Evolutionary conservation across 495 filamentous ascomycete genomes (phyloP).

Genomic region (Letharia lupina): DNA sequence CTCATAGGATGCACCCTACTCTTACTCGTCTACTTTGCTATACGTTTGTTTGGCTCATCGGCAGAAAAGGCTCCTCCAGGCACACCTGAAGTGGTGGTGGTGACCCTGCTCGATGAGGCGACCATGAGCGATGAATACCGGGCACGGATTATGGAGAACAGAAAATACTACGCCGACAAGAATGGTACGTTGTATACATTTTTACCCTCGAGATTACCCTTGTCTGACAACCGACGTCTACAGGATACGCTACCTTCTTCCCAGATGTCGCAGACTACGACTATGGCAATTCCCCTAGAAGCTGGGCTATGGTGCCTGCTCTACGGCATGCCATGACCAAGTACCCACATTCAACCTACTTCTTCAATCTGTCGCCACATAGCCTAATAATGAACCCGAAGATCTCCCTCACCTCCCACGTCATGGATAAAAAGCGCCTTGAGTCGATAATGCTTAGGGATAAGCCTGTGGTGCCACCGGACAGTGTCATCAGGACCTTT

Average conservation of each 20-base stretch:
- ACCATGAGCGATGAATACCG: constrained; percentile 53
- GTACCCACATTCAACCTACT: constrained; percentile 61
- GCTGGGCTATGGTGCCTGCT: constrained; percentile 80
- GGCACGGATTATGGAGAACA: constrained; percentile 67
- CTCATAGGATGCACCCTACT: constrained; percentile 49
- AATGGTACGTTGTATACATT: constrained; percentile 56
- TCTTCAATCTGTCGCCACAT: constrained; percentile 79
- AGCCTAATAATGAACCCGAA: constrained; percentile 85
- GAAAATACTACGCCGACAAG: constrained; percentile 73
- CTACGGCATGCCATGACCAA: constrained; percentile 80
- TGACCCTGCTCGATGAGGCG: constrained; percentile 69
- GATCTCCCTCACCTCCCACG: constrained; percentile 56
- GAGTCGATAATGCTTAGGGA: constrained; percentile 79
- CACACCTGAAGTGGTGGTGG: constrained; percentile 73
- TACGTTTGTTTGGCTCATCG: constrained; percentile 37
- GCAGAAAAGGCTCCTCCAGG: constrained; percentile 47
- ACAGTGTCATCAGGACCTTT: constrained; percentile 95
- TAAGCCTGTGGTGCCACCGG: constrained; percentile 80
- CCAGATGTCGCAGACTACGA: constrained; percentile 69
- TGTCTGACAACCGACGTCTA: constrained; percentile 14
- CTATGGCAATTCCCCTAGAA: constrained; percentile 51
- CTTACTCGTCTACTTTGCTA: constrained; percentile 54
- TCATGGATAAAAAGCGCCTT: constrained; percentile 58
- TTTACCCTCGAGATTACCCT: neutral
- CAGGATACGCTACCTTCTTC: constrained; percentile 86